phyloP scores from a whole-genome alignment of 768 basidiomycete genomes.

The Lactarius trivialis region DNA sequence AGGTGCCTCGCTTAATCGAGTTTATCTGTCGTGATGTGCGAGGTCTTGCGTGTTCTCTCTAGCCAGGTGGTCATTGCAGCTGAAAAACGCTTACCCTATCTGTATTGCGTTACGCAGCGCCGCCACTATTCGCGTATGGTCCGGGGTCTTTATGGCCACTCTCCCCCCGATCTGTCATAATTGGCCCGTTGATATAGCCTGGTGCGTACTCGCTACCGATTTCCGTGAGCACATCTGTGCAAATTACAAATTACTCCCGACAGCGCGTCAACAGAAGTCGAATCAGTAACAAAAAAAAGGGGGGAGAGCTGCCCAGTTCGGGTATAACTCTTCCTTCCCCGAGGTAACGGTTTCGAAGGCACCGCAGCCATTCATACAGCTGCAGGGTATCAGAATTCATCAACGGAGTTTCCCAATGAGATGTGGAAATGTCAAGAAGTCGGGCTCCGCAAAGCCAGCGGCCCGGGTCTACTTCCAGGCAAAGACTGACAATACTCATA shows the following conservation, averaged over 20 bases:
- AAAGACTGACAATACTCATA: not conserved
- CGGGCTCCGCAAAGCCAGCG: not conserved
- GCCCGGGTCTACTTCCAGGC: not conserved
- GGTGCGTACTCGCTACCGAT: not conserved
- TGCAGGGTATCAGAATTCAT: not conserved
- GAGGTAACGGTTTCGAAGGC: not conserved
- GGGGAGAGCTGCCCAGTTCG: not conserved
- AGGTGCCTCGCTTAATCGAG: not conserved
- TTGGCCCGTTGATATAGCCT: not conserved
- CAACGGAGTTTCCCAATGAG: not conserved
- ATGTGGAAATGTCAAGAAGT: not conserved
- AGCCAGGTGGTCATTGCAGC: not conserved
- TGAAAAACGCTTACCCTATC: not conserved
- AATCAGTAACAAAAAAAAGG: not conserved
- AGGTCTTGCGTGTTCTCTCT: not conserved
- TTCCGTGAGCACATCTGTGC: not conserved
- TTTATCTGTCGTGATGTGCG: not conserved
- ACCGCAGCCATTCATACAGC: not conserved
- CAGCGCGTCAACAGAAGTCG: not conserved
- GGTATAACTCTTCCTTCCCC: not conserved
- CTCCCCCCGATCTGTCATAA: not conserved
- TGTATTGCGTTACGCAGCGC: not conserved
- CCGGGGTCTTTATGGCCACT: not conserved
- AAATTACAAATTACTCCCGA: not conserved
- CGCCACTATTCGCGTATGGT: not conserved